Conservation (phyloP, 805 yeast genomes). For the Wickerhamomyces tratensis region DNA sequence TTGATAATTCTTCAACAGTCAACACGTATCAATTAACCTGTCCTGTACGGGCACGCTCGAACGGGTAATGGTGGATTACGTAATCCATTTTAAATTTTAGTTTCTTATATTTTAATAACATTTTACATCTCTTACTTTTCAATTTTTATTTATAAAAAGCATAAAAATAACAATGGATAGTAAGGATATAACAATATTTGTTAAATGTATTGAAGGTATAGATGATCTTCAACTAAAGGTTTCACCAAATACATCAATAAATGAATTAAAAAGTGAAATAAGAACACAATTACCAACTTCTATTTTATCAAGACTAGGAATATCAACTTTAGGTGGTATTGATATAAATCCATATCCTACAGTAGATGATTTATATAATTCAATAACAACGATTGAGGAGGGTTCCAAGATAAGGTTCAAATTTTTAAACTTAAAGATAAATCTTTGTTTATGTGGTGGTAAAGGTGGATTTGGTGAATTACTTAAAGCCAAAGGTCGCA, state of each 20-base stretch:
- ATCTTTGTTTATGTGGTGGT: slow-evolving; percentile 34
- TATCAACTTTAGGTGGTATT: slow-evolving; percentile 8
- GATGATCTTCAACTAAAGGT: slow-evolving; percentile 5
- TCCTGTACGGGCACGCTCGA: too few species aligned
- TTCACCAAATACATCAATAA: neutral
- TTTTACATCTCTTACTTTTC: too few species aligned
- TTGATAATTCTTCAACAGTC: neutral
- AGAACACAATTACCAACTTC: slow-evolving; percentile 4
- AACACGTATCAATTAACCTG: too few species aligned
- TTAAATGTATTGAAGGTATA: slow-evolving; percentile 9
- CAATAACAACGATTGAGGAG: neutral
- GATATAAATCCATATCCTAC: slow-evolving; percentile 3
- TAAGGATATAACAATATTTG: slow-evolving; percentile 4
- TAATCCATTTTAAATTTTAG: too few species aligned
- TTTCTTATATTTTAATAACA: too few species aligned
- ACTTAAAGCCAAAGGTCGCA: slow-evolving; percentile 30
- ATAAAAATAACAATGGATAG: too few species aligned
- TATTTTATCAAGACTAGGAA: neutral
- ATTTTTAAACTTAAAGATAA: slow-evolving; percentile 21
- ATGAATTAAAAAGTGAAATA: slow-evolving; percentile 2
- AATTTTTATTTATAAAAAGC: too few species aligned
- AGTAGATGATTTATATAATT: slow-evolving; percentile 3
- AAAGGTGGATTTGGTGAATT: slow-evolving; percentile 41
- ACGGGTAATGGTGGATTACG: too few species aligned
- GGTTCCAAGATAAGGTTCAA: neutral